phyloP scores from a whole-genome alignment of 2,329 filamentous ascomycete species.

The Calonectria pseudoturangicola region DNA sequence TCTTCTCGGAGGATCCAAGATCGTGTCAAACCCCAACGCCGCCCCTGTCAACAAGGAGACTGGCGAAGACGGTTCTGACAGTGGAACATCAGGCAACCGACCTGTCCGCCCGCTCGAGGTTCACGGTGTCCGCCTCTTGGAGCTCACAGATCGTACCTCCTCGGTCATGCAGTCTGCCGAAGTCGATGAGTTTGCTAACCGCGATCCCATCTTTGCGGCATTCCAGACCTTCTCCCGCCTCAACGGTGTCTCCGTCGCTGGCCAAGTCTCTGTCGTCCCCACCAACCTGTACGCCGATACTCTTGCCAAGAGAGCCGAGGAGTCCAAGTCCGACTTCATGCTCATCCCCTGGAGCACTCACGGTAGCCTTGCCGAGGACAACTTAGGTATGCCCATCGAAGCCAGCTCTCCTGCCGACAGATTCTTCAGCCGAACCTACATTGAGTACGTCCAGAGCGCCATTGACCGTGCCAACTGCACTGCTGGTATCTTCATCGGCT shows the following conservation, averaged over 20 bases:
- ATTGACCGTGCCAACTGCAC: conserved; percentile 84
- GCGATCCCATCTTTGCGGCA: conserved; percentile 91
- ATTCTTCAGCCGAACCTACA: conserved; percentile 70
- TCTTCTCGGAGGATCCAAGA: conserved; percentile 51
- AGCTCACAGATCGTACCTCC: conserved; percentile 93
- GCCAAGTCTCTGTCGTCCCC: conserved; percentile 86
- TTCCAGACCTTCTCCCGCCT: conserved; percentile 92
- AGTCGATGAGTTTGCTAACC: conserved; percentile 81
- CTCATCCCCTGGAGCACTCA: conserved; percentile 94
- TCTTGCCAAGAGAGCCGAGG: conserved; percentile 80
- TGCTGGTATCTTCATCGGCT: conserved; percentile 72
- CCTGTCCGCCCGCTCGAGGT: conserved; percentile 50
- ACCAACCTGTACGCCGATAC: conserved; percentile 87
- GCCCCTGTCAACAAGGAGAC: conserved; percentile 33
- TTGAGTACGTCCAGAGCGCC: conserved; percentile 82
- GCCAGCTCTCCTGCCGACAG: conserved; percentile 49
- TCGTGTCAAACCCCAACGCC: neutral
- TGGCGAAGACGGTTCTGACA: neutral
- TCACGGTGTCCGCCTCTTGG: conserved; percentile 89
- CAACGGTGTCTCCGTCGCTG: conserved; percentile 87
- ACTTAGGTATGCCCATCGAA: conserved; percentile 42
- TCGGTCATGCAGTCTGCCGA: conserved; percentile 96
- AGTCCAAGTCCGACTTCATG: conserved; percentile 83
- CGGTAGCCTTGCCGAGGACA: conserved; percentile 81
- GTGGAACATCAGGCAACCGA: neutral